Percentiles rank a stretch among this genome's conserved stretches.
Conservation (phyloP, 805 yeast genomes). For the Starmerella davenportii region DNA sequence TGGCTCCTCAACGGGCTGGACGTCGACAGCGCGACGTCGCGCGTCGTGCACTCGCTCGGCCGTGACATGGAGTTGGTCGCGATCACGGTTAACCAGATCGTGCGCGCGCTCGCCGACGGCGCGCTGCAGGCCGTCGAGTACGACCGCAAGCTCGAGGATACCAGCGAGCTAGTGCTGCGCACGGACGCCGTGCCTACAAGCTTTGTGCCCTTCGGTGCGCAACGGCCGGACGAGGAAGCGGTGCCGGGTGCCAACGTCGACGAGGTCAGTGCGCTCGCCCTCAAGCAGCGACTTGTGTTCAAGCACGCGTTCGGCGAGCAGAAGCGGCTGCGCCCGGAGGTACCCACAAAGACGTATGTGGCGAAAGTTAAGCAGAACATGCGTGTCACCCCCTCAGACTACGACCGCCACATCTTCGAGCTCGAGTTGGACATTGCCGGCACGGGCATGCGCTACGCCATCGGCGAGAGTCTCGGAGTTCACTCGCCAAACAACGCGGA, state of each 20-base stretch:
- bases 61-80: conserved; percentile 64
- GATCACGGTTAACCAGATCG: conserved; percentile 30
- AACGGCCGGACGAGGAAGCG: conserved; percentile 19
- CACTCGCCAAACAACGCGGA: conserved; percentile 68
- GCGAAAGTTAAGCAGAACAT: conserved; percentile 83
- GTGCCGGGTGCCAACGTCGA: conserved; percentile 23
- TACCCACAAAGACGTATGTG: conserved; percentile 65
- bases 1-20: conserved; percentile 56
- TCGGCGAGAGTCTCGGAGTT: conserved; percentile 92
- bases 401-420: conserved; percentile 90
- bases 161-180: conserved; percentile 13
- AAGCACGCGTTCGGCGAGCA: conserved; percentile 52
- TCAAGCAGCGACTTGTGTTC: conserved; percentile 45
- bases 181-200: conserved; percentile 6
- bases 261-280: conserved; percentile 32
- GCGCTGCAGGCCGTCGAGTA: conserved; percentile 20
- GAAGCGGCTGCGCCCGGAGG: conserved; percentile 67
- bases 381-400: conserved; percentile 76
- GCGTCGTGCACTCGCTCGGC: conserved; percentile 65
- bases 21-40: conserved; percentile 51
- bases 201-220: background rate
- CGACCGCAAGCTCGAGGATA: conserved; percentile 18
- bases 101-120: conserved; percentile 17
- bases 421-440: conserved; percentile 84
- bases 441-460: conserved; percentile 76